Conservation (phyloP, 2,329 filamentous ascomycete species). For the Eutypa lata region DNA sequence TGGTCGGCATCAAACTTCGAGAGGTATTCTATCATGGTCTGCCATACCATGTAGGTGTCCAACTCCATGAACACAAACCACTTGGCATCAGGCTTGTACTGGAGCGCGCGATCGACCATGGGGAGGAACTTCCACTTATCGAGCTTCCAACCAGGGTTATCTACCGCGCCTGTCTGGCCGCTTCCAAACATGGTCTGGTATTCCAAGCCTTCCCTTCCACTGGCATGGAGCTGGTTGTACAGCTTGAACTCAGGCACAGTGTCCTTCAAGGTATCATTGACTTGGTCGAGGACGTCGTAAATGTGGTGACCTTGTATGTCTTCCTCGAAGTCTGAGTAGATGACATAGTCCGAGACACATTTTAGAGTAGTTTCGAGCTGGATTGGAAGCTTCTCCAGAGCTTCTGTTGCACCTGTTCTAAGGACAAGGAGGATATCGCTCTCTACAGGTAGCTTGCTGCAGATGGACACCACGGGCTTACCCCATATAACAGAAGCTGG, state of each 20-base stretch:
- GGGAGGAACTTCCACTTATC: conserved; percentile 41
- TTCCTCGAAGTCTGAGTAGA: conserved; percentile 9
- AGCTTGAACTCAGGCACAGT: conserved; percentile 17
- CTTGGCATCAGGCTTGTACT: conserved; percentile 29
- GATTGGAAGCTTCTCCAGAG: neutral
- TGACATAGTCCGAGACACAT: neutral
- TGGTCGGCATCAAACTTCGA: conserved; percentile 23
- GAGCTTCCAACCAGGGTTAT: conserved; percentile 31
- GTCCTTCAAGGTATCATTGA: conserved; percentile 13
- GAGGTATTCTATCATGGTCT: conserved; percentile 31
- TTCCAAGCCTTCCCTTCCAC: conserved; percentile 19
- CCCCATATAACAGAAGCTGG: too few relatives aligned
- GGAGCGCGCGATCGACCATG: conserved; percentile 33
- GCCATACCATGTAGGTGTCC: conserved; percentile 36
- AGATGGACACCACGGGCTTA: too few relatives aligned
- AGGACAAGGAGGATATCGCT: neutral
- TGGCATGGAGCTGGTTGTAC: conserved; percentile 16
- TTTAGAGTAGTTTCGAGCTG: neutral
- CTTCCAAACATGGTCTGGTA: too few relatives aligned
- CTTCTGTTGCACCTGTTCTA: neutral
- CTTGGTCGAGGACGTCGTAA: conserved; percentile 12
- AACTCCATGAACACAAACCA: conserved; percentile 39
- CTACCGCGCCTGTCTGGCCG: conserved; percentile 34
- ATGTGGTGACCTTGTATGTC: conserved; percentile 13
- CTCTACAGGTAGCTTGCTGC: too few relatives aligned